These are phyloP conservation scores for Cryptosporidium sp. DNA, from an alignment of 169 alveolate genomes.

Conservation along the genomic window DNA sequence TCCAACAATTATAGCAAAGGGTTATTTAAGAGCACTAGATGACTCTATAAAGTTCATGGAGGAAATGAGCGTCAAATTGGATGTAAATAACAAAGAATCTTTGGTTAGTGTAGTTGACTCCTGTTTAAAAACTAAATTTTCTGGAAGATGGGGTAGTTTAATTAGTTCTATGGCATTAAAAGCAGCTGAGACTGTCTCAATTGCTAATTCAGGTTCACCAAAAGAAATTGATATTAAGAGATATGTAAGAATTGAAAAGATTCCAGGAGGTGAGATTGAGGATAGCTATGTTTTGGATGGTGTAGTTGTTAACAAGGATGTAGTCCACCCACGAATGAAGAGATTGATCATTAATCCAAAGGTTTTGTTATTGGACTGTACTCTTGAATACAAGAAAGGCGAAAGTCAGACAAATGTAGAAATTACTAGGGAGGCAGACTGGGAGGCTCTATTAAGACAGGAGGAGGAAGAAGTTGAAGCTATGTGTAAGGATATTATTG, in stretches of 20 bases:
- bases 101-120: conserved; percentile 86
- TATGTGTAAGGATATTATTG: conserved; percentile 95
- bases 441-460: conserved; percentile 93
- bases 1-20: conserved; percentile 95
- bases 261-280: conserved; percentile 99
- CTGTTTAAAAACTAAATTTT: conserved; percentile 93
- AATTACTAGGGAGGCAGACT: conserved; percentile 95
- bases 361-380: conserved; percentile 95
- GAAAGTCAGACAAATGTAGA: conserved; percentile 97
- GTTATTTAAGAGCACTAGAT: conserved; percentile 94
- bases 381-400: conserved; percentile 99
- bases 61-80: conserved; percentile 89
- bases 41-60: conserved; percentile 90
- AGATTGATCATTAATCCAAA: conserved; percentile 94
- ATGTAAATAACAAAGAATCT: conserved; percentile 87
- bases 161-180: conserved; percentile 93
- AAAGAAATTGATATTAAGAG: conserved; percentile 94
- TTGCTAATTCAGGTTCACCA: conserved; percentile 83
- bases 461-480: conserved; percentile 97
- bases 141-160: conserved; percentile 94
- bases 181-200: conserved; percentile 91
- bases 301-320: conserved; percentile 96
- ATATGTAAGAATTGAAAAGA: conserved; percentile 97
- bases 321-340: conserved; percentile 98
- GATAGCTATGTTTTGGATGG: conserved; percentile 97